Base-by-base conservation (phyloP, 495 filamentous ascomycete species). In the Aspergillus ellipticus region DNA sequence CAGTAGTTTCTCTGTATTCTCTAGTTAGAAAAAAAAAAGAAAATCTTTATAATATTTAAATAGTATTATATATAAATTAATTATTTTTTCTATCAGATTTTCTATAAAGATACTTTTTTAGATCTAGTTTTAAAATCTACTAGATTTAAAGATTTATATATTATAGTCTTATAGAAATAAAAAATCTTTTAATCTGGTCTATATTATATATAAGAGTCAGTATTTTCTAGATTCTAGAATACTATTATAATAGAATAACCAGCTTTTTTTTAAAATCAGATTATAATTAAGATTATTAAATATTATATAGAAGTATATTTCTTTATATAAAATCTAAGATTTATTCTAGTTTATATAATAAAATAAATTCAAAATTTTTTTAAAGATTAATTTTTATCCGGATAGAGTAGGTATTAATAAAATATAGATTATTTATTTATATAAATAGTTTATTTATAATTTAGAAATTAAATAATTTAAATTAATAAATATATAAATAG, bases 201-300 rank as follows among this genome's bases (percentile, higher is more conserved):
- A 11, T 1, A 22, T 46, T 22, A 46, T 24, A 46, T 46, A 46
- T 22, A 6, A 13, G 8, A 46, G 24, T 24, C n/a, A 22, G 11
- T 46, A 2, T 21, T 46, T 46, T 24, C 17, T 43, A 46, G 24
- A 24, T 46, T 46, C 20, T 46, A 46, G 20, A 46, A 22, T 24
- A 3, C 4, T 46, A 24, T 28, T 28, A 49, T 5, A 29, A 16
- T 16, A 49, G 2, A 28, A 49, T 2, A 49, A 16, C 6, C 5
- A 49, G 45, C n/a, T 49, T 49, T 31, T 49, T 49, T 24, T 21
- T 49, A 28, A 20, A 11, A 52, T 28, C 42, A 52, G n/a, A 41
- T 52, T 52, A 52, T 41, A 52, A 1, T 49, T 26, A 24, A 24
- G 19, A 52, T 52, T 31, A 41, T 42, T 52, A 52, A 13, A 22